Evolutionary conservation across 352 stramenopile genomes (phyloP).

Genomic region (Pelagophyceae sp.): DNA sequence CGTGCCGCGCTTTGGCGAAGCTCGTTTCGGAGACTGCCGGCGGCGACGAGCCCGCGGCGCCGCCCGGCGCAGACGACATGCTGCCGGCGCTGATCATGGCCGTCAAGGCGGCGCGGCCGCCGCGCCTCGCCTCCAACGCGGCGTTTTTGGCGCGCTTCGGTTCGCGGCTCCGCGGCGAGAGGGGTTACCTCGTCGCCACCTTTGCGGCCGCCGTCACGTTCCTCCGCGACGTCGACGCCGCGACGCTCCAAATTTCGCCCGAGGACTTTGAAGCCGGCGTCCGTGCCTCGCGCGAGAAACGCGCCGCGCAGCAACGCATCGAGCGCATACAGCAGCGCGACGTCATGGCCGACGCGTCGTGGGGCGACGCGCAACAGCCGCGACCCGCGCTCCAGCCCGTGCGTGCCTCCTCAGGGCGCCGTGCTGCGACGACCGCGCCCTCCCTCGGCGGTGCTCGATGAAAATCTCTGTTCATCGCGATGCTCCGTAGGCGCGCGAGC

Average conservation of each 20-base stretch:
- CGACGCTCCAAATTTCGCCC: background rate
- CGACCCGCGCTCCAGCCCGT: background rate
- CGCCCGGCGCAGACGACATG: background rate
- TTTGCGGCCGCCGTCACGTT: background rate
- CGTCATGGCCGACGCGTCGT: too few species aligned
- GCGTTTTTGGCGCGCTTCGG: background rate
- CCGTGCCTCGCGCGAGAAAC: background rate
- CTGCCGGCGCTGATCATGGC: conserved; percentile 3
- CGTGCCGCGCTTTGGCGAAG: background rate
- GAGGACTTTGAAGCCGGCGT: background rate
- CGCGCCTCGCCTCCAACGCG: background rate
- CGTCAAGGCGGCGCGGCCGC: background rate
- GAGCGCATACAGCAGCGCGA: too few species aligned
- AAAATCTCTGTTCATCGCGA: too few species aligned
- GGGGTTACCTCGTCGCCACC: background rate
- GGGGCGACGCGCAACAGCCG: background rate
- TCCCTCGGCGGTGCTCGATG: too few species aligned
- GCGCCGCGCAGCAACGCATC: background rate
- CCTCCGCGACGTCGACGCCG: background rate
- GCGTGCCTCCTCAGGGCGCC: background rate
- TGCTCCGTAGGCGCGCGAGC: background rate
- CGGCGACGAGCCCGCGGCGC: background rate
- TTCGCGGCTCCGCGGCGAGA: background rate
- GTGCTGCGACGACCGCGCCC: background rate
- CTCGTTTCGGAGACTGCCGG: background rate